phyloP scores from a whole-genome alignment of 805 yeast species.

The Metschnikowia reukaufii region DNA sequence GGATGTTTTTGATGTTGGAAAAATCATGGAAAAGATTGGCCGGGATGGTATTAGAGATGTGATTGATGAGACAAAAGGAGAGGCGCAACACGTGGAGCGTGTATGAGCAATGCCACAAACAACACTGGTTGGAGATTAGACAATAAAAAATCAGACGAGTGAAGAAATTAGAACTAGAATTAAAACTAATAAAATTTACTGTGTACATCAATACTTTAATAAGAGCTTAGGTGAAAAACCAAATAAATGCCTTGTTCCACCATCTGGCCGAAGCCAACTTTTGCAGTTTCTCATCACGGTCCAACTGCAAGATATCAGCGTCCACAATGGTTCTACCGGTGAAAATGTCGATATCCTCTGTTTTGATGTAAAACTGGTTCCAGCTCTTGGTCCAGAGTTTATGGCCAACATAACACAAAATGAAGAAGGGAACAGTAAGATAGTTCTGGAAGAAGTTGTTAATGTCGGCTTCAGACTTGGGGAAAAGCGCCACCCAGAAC shows the following conservation, averaged over 20 bases:
- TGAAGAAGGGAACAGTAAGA: slow-evolving; percentile 23
- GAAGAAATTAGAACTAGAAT: too few species aligned
- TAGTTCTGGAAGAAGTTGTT: slow-evolving; percentile 29
- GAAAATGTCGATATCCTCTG: slow-evolving; percentile 23
- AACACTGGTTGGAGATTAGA: too few species aligned
- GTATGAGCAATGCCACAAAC: too few species aligned
- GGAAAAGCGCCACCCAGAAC: slow-evolving; percentile 45
- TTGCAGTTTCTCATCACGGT: slow-evolving; percentile 19
- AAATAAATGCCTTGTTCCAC: slow-evolving; percentile 15
- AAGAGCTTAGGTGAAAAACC: slow-evolving; percentile 11
- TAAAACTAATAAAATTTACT: too few species aligned
- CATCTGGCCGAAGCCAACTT: slow-evolving; percentile 12
- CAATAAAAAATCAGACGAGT: too few species aligned
- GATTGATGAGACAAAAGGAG: slow-evolving; percentile 24
- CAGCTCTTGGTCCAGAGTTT: slow-evolving; percentile 22
- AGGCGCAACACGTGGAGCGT: slow-evolving; percentile 17
- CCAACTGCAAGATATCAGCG: slow-evolving; percentile 24
- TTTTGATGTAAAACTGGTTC: slow-evolving; percentile 18
- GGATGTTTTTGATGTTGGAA: slow-evolving; percentile 40
- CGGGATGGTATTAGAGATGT: slow-evolving; percentile 33
- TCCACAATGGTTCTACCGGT: slow-evolving; percentile 23
- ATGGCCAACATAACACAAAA: slow-evolving; percentile 24
- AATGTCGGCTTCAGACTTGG: slow-evolving; percentile 25
- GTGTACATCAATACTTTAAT: too few species aligned
- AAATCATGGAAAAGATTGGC: slow-evolving; percentile 37